Evolutionary conservation across 2,329 filamentous ascomycete species (phyloP), one percentile per base, ranked within the genome.

Genomic region (Calonectria ilicicola): DNA sequence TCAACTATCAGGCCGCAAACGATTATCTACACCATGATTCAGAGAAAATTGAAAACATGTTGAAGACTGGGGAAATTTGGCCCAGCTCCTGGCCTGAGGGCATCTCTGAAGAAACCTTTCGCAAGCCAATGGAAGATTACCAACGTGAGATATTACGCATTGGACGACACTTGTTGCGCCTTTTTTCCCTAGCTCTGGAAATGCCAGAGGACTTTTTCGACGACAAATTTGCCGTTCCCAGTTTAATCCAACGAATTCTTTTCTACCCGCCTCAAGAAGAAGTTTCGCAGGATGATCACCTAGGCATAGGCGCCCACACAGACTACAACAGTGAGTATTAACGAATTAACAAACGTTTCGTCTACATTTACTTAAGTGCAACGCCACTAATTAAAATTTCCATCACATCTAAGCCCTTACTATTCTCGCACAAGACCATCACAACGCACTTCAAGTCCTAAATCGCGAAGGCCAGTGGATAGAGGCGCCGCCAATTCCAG

Each of bases 191-290:
- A 23, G 53, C 53, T 35, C 53, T 60, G 40, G 53, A 60, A 14
- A 60, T 60, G 53, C 32, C 53, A 3, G 53, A 60, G 32, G 53
- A 60, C 53, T 60, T 60, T 60, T 60, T 60, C 19, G 53, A 60
- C 40, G 35, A 60, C 53, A 60, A 60, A 17, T 60, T 60, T 60
- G 32, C 53, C 32, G 32, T 60, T 26, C 35, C 53, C 14, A 60
- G 53, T 23, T 60, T 60, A n/a, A 60, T 60, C 26, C 53, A 60
- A 19, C 32, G 53, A 23, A 60, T 60, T 23, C 21, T 60, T 2
- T 60, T 60, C 21, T 60, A 60, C 53, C 53, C 53, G 6, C 53
- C 53, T 15, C 53, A 60, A 26, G 38, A 60, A 40, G 53, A 60
- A n/a, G 53, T 60, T 15, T 38, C 53, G 3, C 53, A 60, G 35